A percentile compares a stretch with the other conserved stretches of the same genome.
phyloP scores from a whole-genome alignment of 768 basidiomycete species.

The Tulasnella sp. region DNA sequence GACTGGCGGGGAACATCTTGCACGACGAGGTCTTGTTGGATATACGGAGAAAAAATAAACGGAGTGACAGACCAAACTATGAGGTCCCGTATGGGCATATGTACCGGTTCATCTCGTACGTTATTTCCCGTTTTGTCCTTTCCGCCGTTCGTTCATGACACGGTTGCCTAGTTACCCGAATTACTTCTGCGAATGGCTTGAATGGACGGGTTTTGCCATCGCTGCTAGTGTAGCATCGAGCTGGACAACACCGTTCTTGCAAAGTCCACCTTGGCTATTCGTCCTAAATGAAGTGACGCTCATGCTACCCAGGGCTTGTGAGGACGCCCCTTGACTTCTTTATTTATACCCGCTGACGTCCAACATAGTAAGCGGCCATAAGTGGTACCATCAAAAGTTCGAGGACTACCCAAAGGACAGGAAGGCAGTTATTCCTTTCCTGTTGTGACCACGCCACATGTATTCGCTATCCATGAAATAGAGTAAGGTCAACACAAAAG shows the following conservation, averaged over 20 bases:
- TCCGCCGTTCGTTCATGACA: background rate
- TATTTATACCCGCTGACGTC: background rate
- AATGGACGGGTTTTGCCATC: constrained; percentile 82
- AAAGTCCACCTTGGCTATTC: constrained; percentile 73
- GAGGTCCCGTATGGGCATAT: constrained; percentile 70
- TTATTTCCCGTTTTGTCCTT: background rate
- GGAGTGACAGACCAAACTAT: constrained; percentile 38
- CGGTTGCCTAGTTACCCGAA: constrained; percentile 49
- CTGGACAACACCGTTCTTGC: constrained; percentile 19
- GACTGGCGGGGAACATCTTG: constrained; percentile 65
- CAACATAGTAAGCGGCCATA: constrained; percentile 51
- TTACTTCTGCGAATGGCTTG: constrained; percentile 90
- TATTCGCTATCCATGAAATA: no score
- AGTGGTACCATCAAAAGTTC: constrained; percentile 75
- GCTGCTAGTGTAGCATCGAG: constrained; percentile 47
- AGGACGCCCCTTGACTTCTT: background rate
- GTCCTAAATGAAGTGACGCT: constrained; percentile 52
- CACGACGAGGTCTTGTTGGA: constrained; percentile 86
- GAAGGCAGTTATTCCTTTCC: constrained; percentile 65
- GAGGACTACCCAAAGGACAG: constrained; percentile 66
- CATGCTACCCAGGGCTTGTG: constrained; percentile 71
- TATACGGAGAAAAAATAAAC: constrained; percentile 47
- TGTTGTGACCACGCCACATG: constrained; percentile 38
- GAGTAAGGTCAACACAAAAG: no score
- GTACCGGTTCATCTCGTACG: constrained; percentile 53